Evolutionary conservation across 345 rosid species (phyloP).

Genomic region (Populus ilicifolia): DNA sequence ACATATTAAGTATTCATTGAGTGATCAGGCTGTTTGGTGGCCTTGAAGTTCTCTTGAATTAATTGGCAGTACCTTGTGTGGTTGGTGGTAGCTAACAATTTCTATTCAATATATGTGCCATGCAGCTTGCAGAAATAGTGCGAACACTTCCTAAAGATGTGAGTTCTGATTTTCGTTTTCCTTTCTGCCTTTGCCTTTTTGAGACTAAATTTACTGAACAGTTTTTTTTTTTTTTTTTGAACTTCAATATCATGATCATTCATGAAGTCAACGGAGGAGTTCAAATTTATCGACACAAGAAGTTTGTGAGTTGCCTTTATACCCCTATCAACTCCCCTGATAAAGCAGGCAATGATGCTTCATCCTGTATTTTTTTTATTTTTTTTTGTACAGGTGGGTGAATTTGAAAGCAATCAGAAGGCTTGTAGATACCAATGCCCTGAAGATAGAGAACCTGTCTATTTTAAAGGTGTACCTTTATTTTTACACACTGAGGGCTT

Average conservation of each 20-base stretch:
- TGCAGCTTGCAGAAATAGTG: no score
- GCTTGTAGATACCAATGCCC: conserved; percentile 41
- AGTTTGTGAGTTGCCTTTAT: conserved; percentile 42
- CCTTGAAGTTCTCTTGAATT: neutral
- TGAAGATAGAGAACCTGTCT: conserved; percentile 26
- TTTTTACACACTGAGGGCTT: neutral
- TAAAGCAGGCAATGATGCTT: conserved; percentile 1
- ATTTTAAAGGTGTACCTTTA: conserved; percentile 31
- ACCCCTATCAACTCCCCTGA: neutral
- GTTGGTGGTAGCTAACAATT: neutral
- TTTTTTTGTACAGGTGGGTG: conserved; percentile 46
- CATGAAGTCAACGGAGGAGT: conserved; percentile 36
- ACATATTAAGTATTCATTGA: neutral
- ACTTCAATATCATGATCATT: conserved; percentile 11
- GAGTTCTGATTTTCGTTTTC: no score
- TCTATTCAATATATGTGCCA: no score
- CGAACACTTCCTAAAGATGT: no score
- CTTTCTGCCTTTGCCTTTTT: neutral
- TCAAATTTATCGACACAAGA: conserved; percentile 46
- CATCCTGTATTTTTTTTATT: neutral
- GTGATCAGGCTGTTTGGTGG: neutral
- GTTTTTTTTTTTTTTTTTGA: conserved; percentile 1
- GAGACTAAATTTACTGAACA: conserved; percentile 1
- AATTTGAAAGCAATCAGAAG: conserved; percentile 45
- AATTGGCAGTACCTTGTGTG: neutral